Evolutionary conservation across 768 basidiomycete genomes (phyloP), one percentile per base, ranked within the genome.

Genomic region (Collybia sordida): DNA sequence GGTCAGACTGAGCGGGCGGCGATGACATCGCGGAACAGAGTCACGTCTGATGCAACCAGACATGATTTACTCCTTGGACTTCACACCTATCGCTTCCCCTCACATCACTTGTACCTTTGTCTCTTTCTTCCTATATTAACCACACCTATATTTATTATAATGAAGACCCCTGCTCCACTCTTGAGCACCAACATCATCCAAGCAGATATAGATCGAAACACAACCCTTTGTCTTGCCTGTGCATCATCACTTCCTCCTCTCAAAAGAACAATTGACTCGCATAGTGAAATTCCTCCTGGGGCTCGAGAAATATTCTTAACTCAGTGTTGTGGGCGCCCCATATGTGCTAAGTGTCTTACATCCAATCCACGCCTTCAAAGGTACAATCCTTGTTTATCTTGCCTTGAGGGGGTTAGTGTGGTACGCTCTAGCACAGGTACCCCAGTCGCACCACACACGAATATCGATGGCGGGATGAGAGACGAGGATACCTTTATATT

Each of bases 311-410:
- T 78, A 36, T 81, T 79, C 68, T 67, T 71, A 7, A 90, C 88
- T 0, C 66, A 59, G 9, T 91, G 89, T 65, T 91, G 89, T 67
- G 52, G 59, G 6, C 76, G 80, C 0, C 80, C 79, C 3, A 90
- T 91, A 45, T 91, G 89, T 56, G 69, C 74, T 5, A 48, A 61
- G 2, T 91, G 89, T 59, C 65, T 85, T 18, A 48, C 63, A 1
- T 61, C 69, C 2, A 90, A 89, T 60, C 83, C 86, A 0, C 77
- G 89, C 15, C 72, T 90, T 18, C 67, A 73, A 27, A 71, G 82
- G 49, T 90, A 90, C 59, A 70, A 89, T 59, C 89, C 89, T 6
- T 91, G 89, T 63, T 65, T 91, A 15, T 73, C 75, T 6, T 90
- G 88, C 60, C 72, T 88, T 1, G 79, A 74, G 11, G 85, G 85